Conservation (phyloP, 768 basidiomycete genomes). For the Candolleomyces efflorescens region DNA sequence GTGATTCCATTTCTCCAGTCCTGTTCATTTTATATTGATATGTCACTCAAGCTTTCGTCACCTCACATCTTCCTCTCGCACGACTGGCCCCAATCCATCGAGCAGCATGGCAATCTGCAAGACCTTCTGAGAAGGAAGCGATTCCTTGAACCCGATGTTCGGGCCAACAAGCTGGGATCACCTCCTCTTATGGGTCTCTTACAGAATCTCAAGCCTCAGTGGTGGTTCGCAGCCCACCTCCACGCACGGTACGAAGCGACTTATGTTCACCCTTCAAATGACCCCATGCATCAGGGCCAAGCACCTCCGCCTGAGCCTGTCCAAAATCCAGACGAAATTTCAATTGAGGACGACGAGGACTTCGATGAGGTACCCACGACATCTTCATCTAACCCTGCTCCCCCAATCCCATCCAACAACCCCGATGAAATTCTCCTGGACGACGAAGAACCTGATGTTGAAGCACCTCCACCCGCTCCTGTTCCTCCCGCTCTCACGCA, state of each 20-base stretch:
- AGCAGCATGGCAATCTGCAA: conserved; percentile 68
- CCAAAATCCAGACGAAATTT: conserved; percentile 49
- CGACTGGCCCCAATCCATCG: conserved; percentile 92
- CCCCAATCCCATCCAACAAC: conserved; percentile 18
- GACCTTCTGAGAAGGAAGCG: conserved; percentile 71
- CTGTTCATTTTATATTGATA: conserved; percentile 11
- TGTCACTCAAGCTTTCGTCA: conserved; percentile 45
- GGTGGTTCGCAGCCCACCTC: conserved; percentile 94
- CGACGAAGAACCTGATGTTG: conserved; percentile 43
- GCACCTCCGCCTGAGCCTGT: conserved; percentile 7
- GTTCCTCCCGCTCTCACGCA: conserved; percentile 42
- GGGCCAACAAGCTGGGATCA: conserved; percentile 69
- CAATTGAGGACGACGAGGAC: conserved; percentile 41
- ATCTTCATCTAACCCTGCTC: neutral
- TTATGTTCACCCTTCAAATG: conserved; percentile 38
- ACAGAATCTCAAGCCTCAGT: conserved; percentile 62
- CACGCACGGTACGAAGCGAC: conserved; percentile 83
- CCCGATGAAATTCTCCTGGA: conserved; percentile 51
- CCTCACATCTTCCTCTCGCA: conserved; percentile 87
- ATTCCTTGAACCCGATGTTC: conserved; percentile 70
- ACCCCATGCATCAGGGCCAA: neutral
- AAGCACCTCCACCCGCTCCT: conserved; percentile 19
- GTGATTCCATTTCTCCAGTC: conserved; percentile 13
- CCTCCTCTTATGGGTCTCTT: conserved; percentile 82
- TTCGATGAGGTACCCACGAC: conserved; percentile 11